Percentiles rank a stretch among this genome's conserved stretches.
Conservation (phyloP, 352 stramenopile species). For the Globisporangium splendens region DNA sequence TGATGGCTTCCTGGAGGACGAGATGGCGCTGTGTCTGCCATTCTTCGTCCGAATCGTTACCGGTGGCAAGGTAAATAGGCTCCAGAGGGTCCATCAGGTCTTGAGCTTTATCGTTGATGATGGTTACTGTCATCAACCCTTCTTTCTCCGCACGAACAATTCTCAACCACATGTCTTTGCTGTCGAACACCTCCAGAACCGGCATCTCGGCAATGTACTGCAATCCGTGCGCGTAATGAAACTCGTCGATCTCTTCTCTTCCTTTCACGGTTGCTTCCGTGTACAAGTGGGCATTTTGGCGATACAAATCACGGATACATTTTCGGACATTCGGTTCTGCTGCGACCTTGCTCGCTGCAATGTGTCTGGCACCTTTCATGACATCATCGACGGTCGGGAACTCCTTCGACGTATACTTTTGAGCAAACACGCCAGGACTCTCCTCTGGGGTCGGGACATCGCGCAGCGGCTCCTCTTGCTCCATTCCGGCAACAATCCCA, state of each 20-base stretch:
- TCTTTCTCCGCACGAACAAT: slow-evolving; percentile 82
- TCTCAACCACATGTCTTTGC: slow-evolving; percentile 74
- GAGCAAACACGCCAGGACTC: slow-evolving; percentile 57
- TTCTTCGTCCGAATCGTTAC: slow-evolving; percentile 64
- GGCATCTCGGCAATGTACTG: slow-evolving; percentile 86
- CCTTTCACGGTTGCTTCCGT: slow-evolving; percentile 81
- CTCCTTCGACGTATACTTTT: slow-evolving; percentile 81
- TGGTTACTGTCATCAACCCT: slow-evolving; percentile 67
- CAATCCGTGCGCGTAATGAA: slow-evolving; percentile 83
- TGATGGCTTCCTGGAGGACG: slow-evolving; percentile 82
- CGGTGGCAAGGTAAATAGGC: slow-evolving; percentile 55
- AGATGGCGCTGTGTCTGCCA: slow-evolving; percentile 84
- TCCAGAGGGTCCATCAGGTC: slow-evolving; percentile 83
- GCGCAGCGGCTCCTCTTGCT: slow-evolving; percentile 60
- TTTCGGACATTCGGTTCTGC: slow-evolving; percentile 84
- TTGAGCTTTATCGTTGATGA: slow-evolving; percentile 80
- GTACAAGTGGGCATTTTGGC: slow-evolving; percentile 66
- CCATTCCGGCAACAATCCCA: slow-evolving; percentile 66
- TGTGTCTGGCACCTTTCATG: slow-evolving; percentile 86
- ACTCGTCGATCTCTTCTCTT: slow-evolving; percentile 86
- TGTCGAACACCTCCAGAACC: slow-evolving; percentile 73
- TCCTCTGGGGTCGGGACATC: slow-evolving; percentile 76
- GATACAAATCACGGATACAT: slow-evolving; percentile 81
- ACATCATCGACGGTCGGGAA: slow-evolving; percentile 84
- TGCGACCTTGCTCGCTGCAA: slow-evolving; percentile 81